A percentile compares a stretch with the other conserved stretches of the same genome.
These are phyloP conservation scores for Phialocephala subalpina DNA, from an alignment of 2,329 filamentous ascomycete genomes.

Conservation along the genomic window DNA sequence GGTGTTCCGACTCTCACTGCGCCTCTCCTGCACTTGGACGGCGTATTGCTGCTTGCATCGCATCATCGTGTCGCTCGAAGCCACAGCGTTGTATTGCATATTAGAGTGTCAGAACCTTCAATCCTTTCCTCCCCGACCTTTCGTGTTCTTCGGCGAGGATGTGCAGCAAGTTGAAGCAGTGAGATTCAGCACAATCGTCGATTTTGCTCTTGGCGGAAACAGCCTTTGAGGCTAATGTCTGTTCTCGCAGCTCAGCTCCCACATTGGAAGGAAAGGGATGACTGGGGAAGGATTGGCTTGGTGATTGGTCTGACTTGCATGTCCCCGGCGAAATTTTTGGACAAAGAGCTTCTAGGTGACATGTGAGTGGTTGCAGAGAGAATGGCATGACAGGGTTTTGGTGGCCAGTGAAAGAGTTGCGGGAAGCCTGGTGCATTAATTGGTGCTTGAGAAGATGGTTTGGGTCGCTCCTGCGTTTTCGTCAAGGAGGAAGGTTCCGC, in stretches of 20 bases:
- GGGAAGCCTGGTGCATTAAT: no score
- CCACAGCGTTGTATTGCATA: constrained; percentile 6
- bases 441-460: no score
- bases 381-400: no score
- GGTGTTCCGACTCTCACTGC: neutral
- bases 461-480: no score
- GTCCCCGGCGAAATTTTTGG: no score
- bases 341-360: no score
- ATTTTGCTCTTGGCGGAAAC: neutral
- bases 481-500: no score
- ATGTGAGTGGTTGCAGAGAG: no score
- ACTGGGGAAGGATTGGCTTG: neutral
- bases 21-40: neutral
- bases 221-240: neutral
- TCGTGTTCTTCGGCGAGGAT: neutral
- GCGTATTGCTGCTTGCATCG: neutral
- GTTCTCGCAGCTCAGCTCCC: neutral
- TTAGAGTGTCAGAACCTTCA: neutral
- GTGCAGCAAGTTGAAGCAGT: no score
- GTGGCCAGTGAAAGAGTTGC: no score
- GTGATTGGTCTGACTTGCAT: constrained; percentile 2
- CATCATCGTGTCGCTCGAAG: neutral
- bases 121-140: neutral
- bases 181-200: neutral
- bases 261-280: neutral